Base-by-base conservation (phyloP, 176 grass and related monocot species). In the Hordeum vulgare region DNA sequence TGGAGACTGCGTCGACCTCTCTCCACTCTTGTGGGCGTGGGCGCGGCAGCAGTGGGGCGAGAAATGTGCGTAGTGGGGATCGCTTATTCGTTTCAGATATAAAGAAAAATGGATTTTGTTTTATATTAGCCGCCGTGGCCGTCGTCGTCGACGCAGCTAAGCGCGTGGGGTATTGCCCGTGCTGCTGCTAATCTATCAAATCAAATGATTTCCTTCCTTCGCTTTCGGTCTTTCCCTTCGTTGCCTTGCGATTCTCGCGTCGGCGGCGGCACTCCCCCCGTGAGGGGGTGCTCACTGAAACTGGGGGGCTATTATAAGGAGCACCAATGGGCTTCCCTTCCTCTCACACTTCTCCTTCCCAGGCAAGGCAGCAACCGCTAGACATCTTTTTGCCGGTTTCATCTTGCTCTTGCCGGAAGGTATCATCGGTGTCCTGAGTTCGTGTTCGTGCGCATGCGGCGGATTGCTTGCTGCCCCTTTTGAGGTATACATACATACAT, bases 221-320 rank as follows among this genome's bases (percentile, higher is more conserved):
- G 26, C 23, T 75, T 67, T 79, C 58, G 24, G 3, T 23, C 21
- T 8, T 17, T 57, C 77, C 77, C 20, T 66, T 41, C 45, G 66
- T 20, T 40, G 60, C 28, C 21, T 40, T 47, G 59, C 13, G 41
- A 82, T 71, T 60, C 42, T 72, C 72, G 20, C 82, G 84, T 86
- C 84, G 84, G 84, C 39, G 84, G 8, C 21, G 9, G 3, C 33
- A 34, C 36, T 35, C 13, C 45, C 45, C 44, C 13, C 13, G 69
- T 27, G 13, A 72, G 69, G 36, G 66, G 18, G 41, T 28, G 60
- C n/a, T 42, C 17, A 2, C 11, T 37, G n/a, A 17, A 8, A 2
- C 37, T 78, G 27, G 45, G 28, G n/a, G n/a, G n/a, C n/a, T n/a
- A n/a, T 61, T 90, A 86, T 90, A 86, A 90, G 66, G 79, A 13